Percentiles rank a stretch among this genome's conserved stretches.
These are phyloP conservation scores for Debaryomyces prosopidis DNA, from an alignment of 805 yeast species.

Conservation along the genomic window DNA sequence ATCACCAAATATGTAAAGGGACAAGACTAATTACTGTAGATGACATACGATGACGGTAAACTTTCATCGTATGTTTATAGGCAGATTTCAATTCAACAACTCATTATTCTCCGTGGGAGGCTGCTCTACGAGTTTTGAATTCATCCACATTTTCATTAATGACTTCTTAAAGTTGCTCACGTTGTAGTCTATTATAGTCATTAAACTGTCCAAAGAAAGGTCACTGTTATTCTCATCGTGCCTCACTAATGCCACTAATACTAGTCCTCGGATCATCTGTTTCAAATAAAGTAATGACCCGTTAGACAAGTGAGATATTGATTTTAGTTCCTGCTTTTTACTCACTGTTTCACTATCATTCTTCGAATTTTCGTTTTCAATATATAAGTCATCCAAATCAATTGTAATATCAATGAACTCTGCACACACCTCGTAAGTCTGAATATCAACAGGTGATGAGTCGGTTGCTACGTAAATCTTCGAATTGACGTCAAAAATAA, in stretches of 20 bases:
- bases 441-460: constrained; percentile 92
- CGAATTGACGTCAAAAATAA: constrained; percentile 86
- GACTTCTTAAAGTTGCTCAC: constrained; percentile 78
- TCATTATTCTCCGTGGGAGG: not conserved
- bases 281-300: constrained; percentile 83
- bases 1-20: too few relatives aligned
- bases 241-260: constrained; percentile 83
- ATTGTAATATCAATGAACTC: constrained; percentile 94
- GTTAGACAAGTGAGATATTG: constrained; percentile 75
- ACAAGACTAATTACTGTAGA: too few relatives aligned
- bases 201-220: constrained; percentile 38
- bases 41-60: too few relatives aligned
- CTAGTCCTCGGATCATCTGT: constrained; percentile 91
- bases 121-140: constrained; percentile 24
- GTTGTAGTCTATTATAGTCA: constrained; percentile 83
- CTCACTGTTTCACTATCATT: constrained; percentile 20
- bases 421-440: constrained; percentile 94
- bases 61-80: too few relatives aligned
- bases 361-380: constrained; percentile 22
- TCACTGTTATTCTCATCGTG: constrained; percentile 50
- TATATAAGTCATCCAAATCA: constrained; percentile 75
- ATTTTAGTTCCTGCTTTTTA: constrained; percentile 47
- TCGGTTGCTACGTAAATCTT: constrained; percentile 96
- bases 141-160: constrained; percentile 69
- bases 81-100: too few relatives aligned